Evolutionary conservation across 139 green algal genomes (phyloP).

Genomic region (Auxenochlorella pyrenoidosa): DNA sequence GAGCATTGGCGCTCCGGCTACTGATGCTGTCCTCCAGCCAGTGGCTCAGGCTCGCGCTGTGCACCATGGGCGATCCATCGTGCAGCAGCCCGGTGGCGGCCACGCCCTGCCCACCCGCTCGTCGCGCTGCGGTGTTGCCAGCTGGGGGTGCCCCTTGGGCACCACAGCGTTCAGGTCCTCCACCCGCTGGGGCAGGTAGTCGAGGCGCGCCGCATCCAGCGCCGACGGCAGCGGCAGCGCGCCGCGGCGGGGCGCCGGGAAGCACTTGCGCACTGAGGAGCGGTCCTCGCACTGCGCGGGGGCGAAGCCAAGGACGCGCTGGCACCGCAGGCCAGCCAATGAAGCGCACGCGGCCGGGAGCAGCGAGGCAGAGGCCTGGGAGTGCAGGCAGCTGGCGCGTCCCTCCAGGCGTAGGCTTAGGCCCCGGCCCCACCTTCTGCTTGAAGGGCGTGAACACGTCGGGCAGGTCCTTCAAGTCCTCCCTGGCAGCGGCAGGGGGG

Average conservation of each 20-base stretch:
- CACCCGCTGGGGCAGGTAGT: constrained; percentile 46
- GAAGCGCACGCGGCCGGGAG: no score
- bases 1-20: background rate
- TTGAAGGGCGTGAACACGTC: constrained; percentile 96
- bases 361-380: no score
- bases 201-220: constrained; percentile 33
- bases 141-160: constrained; percentile 17
- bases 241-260: constrained; percentile 60
- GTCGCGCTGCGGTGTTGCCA: constrained; percentile 28
- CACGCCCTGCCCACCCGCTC: constrained; percentile 12
- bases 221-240: constrained; percentile 65
- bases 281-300: constrained; percentile 52
- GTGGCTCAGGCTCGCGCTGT: no score
- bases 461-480: constrained; percentile 66
- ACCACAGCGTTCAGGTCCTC: constrained; percentile 51
- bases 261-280: constrained; percentile 55
- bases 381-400: no score
- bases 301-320: no score
- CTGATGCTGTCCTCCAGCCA: no score
- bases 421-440: constrained; percentile 76
- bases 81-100: no score
- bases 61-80: no score
- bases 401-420: no score
- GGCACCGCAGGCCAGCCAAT: no score
- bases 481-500: background rate